These are phyloP conservation scores for Leptographium radiaticola DNA, from an alignment of 2,329 filamentous ascomycete species.

Conservation along the genomic window DNA sequence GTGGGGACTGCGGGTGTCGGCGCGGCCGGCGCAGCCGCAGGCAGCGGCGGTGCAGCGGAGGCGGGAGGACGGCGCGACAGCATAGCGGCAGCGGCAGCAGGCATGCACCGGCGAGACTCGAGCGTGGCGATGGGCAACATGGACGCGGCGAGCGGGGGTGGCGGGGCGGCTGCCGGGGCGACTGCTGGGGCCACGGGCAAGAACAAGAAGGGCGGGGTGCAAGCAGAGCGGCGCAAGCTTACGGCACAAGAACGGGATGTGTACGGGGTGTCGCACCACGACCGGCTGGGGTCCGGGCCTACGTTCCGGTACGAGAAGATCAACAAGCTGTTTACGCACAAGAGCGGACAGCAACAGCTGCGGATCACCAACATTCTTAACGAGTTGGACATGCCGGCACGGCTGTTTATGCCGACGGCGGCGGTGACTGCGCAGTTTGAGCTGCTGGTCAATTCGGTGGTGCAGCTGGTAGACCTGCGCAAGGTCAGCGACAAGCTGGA, in stretches of 20 bases:
- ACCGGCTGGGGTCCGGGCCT: slow-evolving; percentile 73
- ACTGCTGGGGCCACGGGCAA: slow-evolving; percentile 18
- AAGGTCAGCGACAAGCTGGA: slow-evolving; percentile 68
- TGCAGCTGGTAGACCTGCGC: slow-evolving; percentile 55
- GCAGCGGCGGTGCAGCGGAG: slow-evolving; percentile 18
- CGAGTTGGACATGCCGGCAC: slow-evolving; percentile 56
- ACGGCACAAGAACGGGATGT: slow-evolving; percentile 60
- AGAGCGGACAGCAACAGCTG: slow-evolving; percentile 60
- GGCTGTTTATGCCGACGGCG: slow-evolving; percentile 63
- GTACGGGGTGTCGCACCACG: slow-evolving; percentile 77
- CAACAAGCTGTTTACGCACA: slow-evolving; percentile 64
- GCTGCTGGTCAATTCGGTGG: slow-evolving; percentile 53
- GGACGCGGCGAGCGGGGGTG: slow-evolving; percentile 18
- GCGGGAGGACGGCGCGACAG: slow-evolving; percentile 35
- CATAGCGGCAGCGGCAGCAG: slow-evolving; percentile 30
- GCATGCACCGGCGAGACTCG: slow-evolving; percentile 9
- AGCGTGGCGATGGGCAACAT: background rate
- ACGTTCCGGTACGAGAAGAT: slow-evolving; percentile 80
- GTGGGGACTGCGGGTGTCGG: slow-evolving; percentile 30
- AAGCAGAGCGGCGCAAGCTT: slow-evolving; percentile 54
- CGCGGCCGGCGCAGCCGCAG: slow-evolving; percentile 5
- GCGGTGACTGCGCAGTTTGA: slow-evolving; percentile 61
- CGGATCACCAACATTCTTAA: slow-evolving; percentile 61
- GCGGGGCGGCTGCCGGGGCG: slow-evolving; percentile 24
- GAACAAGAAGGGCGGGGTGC: slow-evolving; percentile 36